phyloP scores from a whole-genome alignment of 768 basidiomycete species.

The Pulveroboletus sp. region DNA sequence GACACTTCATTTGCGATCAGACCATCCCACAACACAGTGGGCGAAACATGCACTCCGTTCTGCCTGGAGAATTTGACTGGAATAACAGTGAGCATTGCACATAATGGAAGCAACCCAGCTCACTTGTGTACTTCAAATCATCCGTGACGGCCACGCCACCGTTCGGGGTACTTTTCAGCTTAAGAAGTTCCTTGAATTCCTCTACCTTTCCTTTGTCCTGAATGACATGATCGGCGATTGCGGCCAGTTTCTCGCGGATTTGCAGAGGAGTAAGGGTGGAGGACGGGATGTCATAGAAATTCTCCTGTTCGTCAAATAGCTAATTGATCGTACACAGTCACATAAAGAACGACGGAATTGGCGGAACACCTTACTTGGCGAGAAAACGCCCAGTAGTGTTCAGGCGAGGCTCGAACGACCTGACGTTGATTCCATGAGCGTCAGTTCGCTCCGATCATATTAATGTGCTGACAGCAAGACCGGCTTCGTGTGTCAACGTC shows the following conservation, averaged over 20 bases:
- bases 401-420: conserved; percentile 70
- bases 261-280: conserved; percentile 65
- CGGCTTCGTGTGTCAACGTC: conserved; percentile 77
- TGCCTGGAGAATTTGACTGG: conserved; percentile 89
- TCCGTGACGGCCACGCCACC: conserved; percentile 82
- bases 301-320: conserved; percentile 74
- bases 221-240: conserved; percentile 54
- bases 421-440: conserved; percentile 22
- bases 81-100: background rate
- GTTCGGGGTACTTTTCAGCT: conserved; percentile 62
- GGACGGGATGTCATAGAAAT: conserved; percentile 78
- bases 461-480: conserved; percentile 57
- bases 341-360: background rate
- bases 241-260: conserved; percentile 71
- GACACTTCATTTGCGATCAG: conserved; percentile 68
- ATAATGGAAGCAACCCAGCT: conserved; percentile 23
- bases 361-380: conserved; percentile 45
- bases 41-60: conserved; percentile 90
- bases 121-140: conserved; percentile 87
- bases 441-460: background rate
- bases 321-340: conserved; percentile 23
- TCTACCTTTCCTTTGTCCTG: conserved; percentile 44
- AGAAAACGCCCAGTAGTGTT: conserved; percentile 79
- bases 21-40: conserved; percentile 78
- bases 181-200: conserved; percentile 60